A percentile compares a stretch with the other conserved stretches of the same genome.
phyloP scores from a whole-genome alignment of 352 stramenopile species.

The Phytophthora pluvialis region DNA sequence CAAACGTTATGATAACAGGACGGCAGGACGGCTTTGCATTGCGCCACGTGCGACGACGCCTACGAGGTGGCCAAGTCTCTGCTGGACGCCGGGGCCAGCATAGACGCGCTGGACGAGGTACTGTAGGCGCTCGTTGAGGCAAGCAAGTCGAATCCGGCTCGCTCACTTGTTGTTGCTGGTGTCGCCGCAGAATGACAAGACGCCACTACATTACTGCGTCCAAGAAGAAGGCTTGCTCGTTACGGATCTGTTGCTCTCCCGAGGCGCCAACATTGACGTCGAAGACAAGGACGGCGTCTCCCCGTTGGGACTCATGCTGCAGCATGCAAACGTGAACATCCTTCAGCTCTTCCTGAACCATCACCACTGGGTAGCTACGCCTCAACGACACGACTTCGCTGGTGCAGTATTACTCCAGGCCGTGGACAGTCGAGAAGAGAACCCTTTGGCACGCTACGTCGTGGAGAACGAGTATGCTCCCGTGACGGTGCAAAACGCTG shows the following conservation, averaged over 20 bases:
- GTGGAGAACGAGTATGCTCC: constrained; percentile 32
- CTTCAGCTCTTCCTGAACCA: constrained; percentile 45
- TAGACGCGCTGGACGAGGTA: constrained; percentile 30
- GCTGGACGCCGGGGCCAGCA: constrained; percentile 13
- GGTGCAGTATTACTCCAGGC: constrained; percentile 19
- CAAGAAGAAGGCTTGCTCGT: constrained; percentile 33
- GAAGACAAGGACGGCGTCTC: constrained; percentile 20
- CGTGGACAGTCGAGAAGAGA: constrained; percentile 3
- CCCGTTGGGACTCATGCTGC: constrained; percentile 11
- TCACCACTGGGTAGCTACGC: constrained; percentile 26
- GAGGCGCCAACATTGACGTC: constrained; percentile 25
- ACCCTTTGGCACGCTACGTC: constrained; percentile 18
- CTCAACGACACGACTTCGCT: constrained; percentile 24
- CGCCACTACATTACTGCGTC: constrained; percentile 36
- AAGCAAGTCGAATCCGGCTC: background rate
- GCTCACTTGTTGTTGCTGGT: background rate
- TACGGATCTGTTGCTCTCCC: constrained; percentile 30
- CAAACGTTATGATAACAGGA: constrained; percentile 15
- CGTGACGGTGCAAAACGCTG: constrained; percentile 1
- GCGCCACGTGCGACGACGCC: constrained; percentile 24
- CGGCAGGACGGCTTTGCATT: constrained; percentile 37
- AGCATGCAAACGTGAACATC: constrained; percentile 17
- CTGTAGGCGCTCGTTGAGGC: background rate
- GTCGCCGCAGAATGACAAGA: constrained; percentile 24
- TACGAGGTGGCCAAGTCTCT: constrained; percentile 36